A percentile compares a stretch with the other conserved stretches of the same genome.
phyloP scores from a whole-genome alignment of 148 eudicot species.

The Suaeda aralocaspica region DNA sequence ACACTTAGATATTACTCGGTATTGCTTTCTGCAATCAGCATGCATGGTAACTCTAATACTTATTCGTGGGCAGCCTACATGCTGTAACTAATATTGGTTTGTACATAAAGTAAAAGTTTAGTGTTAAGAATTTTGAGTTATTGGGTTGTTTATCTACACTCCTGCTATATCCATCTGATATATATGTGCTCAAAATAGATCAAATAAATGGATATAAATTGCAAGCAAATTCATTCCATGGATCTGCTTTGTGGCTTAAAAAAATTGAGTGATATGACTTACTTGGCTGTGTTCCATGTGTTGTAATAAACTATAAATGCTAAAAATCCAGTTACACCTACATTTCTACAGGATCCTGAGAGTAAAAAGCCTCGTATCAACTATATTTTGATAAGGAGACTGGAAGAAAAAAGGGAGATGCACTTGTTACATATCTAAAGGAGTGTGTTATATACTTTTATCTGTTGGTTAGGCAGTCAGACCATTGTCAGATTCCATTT shows the following conservation, averaged over 20 bases:
- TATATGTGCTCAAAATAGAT: slow-evolving; percentile 3
- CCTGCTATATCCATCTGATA: slow-evolving; percentile 6
- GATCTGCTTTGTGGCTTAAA: not conserved
- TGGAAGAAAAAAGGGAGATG: slow-evolving; percentile 95
- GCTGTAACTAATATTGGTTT: too few relatives aligned
- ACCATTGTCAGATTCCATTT: not conserved
- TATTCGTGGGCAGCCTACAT: too few relatives aligned
- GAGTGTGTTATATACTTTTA: slow-evolving; percentile 42
- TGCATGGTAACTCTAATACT: too few relatives aligned
- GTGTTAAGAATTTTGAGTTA: too few relatives aligned
- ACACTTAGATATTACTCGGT: not conserved
- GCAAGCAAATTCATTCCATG: slow-evolving; percentile 6
- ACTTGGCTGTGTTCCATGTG: not conserved
- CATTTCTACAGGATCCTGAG: slow-evolving; percentile 70
- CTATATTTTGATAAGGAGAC: slow-evolving; percentile 85
- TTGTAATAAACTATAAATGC: not conserved
- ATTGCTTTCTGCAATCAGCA: too few relatives aligned
- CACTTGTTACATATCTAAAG: slow-evolving; percentile 87
- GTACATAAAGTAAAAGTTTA: too few relatives aligned
- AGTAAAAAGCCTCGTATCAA: slow-evolving; percentile 90
- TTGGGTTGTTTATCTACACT: not conserved
- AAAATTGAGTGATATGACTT: slow-evolving; percentile 19
- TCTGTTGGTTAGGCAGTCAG: not conserved
- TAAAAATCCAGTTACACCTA: not conserved
- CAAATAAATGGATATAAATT: slow-evolving; percentile 2